Evolutionary conservation across 805 yeast genomes (phyloP), one percentile per base, ranked within the genome.

Genomic region (Wickerhamomyces ciferrii): DNA sequence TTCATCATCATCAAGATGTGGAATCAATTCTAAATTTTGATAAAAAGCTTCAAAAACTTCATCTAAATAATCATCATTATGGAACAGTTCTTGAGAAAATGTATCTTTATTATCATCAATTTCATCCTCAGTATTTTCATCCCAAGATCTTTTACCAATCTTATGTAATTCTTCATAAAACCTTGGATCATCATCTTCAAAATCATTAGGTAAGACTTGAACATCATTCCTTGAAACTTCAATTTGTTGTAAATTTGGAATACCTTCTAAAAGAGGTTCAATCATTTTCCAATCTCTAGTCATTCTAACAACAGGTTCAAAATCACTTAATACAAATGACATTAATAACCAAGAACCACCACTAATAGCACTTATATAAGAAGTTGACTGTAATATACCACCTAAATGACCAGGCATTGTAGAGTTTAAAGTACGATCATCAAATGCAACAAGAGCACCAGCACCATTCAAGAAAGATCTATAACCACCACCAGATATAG

Each of bases 401-500:
- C 92, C 91, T 38, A 88, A 62, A 41, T 69, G 62, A 14, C 86
- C 84, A 5, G 72, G 70, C 24, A 67, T 67, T 4, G 79, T 70
- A 14, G 81, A 74, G 46, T 74, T 76, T 9, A 58, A 65, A 2
- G 94, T 83, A 53, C 95, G 71, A 57, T 81, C 79, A 62, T 89
- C 97, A 48, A 87, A 66, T 1, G 92, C 96, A 1, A 91, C 71
- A 19, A 89, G 66, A 61, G 82, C 80, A 32, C 96, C 96, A 14
- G 96, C 96, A 2, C 96, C 96, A 47, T 74, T 67, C 40, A 89
- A 67, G 88, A 89, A 87, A 31, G 96, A 95, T 50, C 97, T 75
- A 63, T 87, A 89, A 4, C 96, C 96, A 60, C 97, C 96, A 40
- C 96, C 96, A 15, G 87, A 75, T 53, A 83, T 80, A 7, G 89